A percentile compares a stretch with the other conserved stretches of the same genome.
These are phyloP conservation scores for Plicaturopsis crispa DNA, from an alignment of 768 basidiomycete genomes.

Conservation along the genomic window DNA sequence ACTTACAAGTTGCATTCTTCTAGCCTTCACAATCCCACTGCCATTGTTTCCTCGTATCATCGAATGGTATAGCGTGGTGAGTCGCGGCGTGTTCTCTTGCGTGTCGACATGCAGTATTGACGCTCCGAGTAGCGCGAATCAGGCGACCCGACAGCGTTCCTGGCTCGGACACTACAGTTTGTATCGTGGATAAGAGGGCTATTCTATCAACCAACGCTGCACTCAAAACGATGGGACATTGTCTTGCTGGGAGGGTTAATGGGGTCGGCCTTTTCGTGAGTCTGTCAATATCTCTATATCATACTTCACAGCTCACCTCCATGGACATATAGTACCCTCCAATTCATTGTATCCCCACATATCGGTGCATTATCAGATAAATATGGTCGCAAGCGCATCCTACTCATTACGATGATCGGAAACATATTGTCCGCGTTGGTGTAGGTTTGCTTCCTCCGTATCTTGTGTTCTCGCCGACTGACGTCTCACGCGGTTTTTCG, in stretches of 20 bases:
- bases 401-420: conserved; percentile 85
- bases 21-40: conserved; percentile 91
- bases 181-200: conserved; percentile 62
- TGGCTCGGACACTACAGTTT: conserved; percentile 60
- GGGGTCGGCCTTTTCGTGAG: conserved; percentile 90
- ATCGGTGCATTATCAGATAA: conserved; percentile 84
- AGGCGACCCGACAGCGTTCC: conserved; percentile 59
- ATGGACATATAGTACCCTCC: conserved; percentile 52
- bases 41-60: conserved; percentile 97
- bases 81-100: conserved; percentile 14
- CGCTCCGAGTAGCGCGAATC: conserved; percentile 74
- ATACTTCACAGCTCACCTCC: conserved; percentile 19
- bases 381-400: conserved; percentile 79
- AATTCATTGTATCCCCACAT: conserved; percentile 75
- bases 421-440: conserved; percentile 87
- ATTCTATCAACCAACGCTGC: conserved; percentile 50
- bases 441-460: no score
- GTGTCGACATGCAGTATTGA: conserved; percentile 2
- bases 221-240: conserved; percentile 84
- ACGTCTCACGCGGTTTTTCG: conserved; percentile 3
- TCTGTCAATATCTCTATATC: conserved; percentile 23
- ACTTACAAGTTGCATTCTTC: conserved; percentile 10
- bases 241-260: conserved; percentile 94
- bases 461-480: conserved; percentile 1
- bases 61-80: conserved; percentile 79